Evolutionary conservation across 805 yeast species (phyloP).

Genomic region (Ogataea pignaliae): DNA sequence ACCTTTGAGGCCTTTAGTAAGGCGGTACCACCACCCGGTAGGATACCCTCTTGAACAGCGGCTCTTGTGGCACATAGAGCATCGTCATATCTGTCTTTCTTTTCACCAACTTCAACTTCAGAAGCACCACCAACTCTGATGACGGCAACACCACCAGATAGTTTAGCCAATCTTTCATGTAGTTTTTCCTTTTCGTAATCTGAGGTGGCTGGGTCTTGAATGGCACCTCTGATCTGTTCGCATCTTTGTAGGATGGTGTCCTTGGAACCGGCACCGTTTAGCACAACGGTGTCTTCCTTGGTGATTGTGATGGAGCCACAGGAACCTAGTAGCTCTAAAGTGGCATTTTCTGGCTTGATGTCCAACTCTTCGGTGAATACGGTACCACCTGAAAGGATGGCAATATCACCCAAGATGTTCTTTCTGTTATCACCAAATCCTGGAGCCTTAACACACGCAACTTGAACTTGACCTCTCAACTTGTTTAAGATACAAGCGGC

Average conservation of each 20-base stretch:
- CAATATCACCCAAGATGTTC: conserved; percentile 93
- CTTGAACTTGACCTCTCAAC: conserved; percentile 97
- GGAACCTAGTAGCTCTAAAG: conserved; percentile 83
- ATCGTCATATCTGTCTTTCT: conserved; percentile 98
- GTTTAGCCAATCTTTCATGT: conserved; percentile 95
- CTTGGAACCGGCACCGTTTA: conserved; percentile 89
- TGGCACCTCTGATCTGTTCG: conserved; percentile 85
- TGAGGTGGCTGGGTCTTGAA: conserved; percentile 68
- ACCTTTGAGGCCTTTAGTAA: conserved; percentile 83
- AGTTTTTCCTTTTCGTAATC: conserved; percentile 96
- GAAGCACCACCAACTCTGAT: conserved; percentile 96
- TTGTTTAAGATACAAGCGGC: conserved; percentile 97
- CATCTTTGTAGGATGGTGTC: conserved; percentile 79
- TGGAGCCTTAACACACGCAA: conserved; percentile 96
- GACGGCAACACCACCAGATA: conserved; percentile 98
- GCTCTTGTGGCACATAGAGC: conserved; percentile 98
- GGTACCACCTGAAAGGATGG: conserved; percentile 92
- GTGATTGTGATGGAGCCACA: conserved; percentile 90
- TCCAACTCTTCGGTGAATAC: conserved; percentile 90
- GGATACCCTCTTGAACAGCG: conserved; percentile 96
- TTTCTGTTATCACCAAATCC: conserved; percentile 99
- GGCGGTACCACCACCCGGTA: conserved; percentile 99
- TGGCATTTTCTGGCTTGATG: conserved; percentile 91
- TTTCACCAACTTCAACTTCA: conserved; percentile 98
- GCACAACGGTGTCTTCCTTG: conserved; percentile 90